Percentiles rank a stretch among this genome's conserved stretches.
These are phyloP conservation scores for Aspergillus asperescens DNA, from an alignment of 495 filamentous ascomycete species.

Conservation along the genomic window DNA sequence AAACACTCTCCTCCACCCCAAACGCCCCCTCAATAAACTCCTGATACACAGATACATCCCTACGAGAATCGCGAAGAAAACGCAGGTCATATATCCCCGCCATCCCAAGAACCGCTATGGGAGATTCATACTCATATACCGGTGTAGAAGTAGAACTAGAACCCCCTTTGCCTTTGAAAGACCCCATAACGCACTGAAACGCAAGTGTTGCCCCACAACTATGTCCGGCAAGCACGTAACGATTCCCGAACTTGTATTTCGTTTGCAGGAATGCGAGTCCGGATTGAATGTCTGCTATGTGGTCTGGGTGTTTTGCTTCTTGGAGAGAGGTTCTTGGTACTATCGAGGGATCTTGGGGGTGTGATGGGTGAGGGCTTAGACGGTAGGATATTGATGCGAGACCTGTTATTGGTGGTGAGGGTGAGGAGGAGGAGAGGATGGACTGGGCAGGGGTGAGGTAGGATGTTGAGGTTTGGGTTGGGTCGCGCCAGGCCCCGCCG, in stretches of 20 bases:
- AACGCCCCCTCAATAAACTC: constrained; percentile 61
- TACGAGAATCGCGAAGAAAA: constrained; percentile 45
- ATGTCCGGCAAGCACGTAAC: constrained; percentile 70
- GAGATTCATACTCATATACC: constrained; percentile 10
- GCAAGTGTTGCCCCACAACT: constrained; percentile 70
- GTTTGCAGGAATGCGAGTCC: constrained; percentile 58
- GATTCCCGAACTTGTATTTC: constrained; percentile 43
- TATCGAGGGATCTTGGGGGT: constrained; percentile 45
- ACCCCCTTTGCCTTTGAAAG: background rate
- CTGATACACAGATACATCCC: constrained; percentile 46
- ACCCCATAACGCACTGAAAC: constrained; percentile 58
- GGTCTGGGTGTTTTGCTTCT: constrained; percentile 63
- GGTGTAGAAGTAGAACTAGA: background rate
- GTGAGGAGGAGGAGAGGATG: constrained; percentile 41
- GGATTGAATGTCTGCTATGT: constrained; percentile 61
- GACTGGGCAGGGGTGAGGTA: constrained; percentile 45
- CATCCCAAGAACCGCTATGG: constrained; percentile 53
- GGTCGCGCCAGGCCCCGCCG: constrained; percentile 87
- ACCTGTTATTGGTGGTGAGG: constrained; percentile 45
- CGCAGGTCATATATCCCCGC: constrained; percentile 64
- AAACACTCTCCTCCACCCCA: constrained; percentile 46
- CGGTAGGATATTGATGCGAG: constrained; percentile 76
- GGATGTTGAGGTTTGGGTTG: constrained; percentile 44
- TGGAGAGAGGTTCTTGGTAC: constrained; percentile 36
- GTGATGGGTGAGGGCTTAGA: constrained; percentile 63